Evolutionary conservation across 2,329 filamentous ascomycete species (phyloP).

Genomic region (Corynespora cassiicola): DNA sequence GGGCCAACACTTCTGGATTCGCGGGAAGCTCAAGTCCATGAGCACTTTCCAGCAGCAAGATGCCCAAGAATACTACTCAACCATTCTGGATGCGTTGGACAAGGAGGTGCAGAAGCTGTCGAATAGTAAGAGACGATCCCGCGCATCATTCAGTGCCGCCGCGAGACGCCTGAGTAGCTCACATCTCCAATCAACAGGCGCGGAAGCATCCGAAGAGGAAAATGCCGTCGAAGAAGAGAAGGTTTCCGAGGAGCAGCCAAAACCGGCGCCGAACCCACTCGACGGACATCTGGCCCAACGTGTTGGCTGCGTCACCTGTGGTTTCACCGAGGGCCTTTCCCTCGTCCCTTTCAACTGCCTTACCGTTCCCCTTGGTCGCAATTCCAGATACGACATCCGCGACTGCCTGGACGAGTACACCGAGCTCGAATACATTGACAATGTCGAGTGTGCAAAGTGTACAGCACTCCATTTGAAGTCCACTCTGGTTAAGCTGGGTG

Average conservation of each 20-base stretch:
- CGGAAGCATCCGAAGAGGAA: constrained; percentile 7
- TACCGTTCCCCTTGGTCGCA: constrained; percentile 78
- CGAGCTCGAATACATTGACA: constrained; percentile 81
- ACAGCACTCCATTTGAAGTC: constrained; percentile 70
- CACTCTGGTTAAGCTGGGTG: constrained; percentile 32
- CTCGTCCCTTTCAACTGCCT: constrained; percentile 94
- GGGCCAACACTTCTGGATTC: constrained; percentile 82
- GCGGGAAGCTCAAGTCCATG: constrained; percentile 83
- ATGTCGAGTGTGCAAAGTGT: constrained; percentile 91
- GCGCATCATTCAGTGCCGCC: constrained; percentile 37
- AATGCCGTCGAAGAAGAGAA: constrained; percentile 1
- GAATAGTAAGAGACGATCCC: constrained; percentile 51
- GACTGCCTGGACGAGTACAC: constrained; percentile 87
- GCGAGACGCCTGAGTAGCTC: constrained; percentile 28
- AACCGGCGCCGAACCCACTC: constrained; percentile 71
- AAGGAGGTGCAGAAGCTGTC: constrained; percentile 67
- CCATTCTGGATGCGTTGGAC: constrained; percentile 84
- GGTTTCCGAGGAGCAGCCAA: constrained; percentile 10
- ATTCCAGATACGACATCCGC: constrained; percentile 70
- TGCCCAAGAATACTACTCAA: constrained; percentile 96
- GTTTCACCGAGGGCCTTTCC: constrained; percentile 84
- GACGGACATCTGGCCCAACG: constrained; percentile 88
- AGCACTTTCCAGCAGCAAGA: constrained; percentile 96
- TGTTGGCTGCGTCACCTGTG: constrained; percentile 85
- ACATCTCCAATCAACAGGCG: constrained; percentile 12